phyloP scores from a whole-genome alignment of 176 grass and related monocot genomes.

The Tuctoria greenei region DNA sequence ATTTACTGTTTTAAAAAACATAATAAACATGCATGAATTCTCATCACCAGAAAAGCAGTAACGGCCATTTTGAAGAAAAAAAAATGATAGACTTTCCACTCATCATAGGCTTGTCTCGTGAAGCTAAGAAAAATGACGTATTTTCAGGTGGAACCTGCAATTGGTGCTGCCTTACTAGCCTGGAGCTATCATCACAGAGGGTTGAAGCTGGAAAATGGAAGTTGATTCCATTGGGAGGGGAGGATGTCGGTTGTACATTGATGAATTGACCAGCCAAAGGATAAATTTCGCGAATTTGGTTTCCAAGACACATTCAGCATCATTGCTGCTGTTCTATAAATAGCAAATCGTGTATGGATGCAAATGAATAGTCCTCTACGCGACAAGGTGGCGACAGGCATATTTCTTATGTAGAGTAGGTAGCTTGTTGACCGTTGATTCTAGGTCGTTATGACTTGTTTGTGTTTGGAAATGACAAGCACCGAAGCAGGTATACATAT shows the following conservation, averaged over 20 bases:
- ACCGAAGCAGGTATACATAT: conserved; percentile 5
- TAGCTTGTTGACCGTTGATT: conserved; percentile 11
- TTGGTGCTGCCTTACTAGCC: conserved; percentile 85
- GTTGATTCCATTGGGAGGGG: conserved; percentile 6
- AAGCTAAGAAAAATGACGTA: conserved; percentile 11
- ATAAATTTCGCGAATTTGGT: background rate
- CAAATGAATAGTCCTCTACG: background rate
- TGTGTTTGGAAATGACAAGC: background rate
- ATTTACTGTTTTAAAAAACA: background rate
- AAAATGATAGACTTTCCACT: background rate
- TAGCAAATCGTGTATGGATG: conserved; percentile 26
- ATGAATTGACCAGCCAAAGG: background rate
- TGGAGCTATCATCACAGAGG: conserved; percentile 51
- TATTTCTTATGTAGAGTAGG: conserved; percentile 32
- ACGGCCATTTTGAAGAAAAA: background rate
- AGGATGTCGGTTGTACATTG: conserved; percentile 31
- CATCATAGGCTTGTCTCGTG: background rate
- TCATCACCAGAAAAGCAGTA: background rate
- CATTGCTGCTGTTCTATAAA: conserved; percentile 19
- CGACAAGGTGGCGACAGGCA: background rate
- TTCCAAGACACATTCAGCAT: conserved; percentile 5
- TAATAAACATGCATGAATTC: conserved; percentile 4
- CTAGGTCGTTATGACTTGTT: conserved; percentile 12
- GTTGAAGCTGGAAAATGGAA: conserved; percentile 50
- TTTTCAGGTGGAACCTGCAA: conserved; percentile 82